phyloP scores from a whole-genome alignment of 1,284 basidiomycete species.

The Trichosporon asahii region DNA sequence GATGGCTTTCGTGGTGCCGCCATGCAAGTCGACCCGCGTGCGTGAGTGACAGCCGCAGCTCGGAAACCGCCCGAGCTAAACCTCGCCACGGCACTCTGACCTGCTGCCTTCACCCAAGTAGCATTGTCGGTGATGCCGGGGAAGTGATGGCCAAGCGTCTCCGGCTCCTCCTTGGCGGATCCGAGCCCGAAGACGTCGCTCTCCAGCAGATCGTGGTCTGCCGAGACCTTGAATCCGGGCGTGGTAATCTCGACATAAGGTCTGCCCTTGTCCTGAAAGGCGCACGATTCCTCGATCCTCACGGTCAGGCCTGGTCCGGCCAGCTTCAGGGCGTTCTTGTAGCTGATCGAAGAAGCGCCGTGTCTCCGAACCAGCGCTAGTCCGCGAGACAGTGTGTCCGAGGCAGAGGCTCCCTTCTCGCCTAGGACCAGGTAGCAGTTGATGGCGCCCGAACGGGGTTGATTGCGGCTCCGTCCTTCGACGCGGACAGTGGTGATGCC shows the following conservation, averaged over 20 bases:
- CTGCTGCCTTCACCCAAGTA: not conserved
- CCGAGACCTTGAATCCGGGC: not conserved
- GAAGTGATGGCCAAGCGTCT: not conserved
- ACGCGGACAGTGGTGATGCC: not conserved
- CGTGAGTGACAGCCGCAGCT: not conserved
- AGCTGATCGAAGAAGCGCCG: not conserved
- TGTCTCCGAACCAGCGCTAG: not conserved
- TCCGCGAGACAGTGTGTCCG: not conserved
- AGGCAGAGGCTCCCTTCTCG: not conserved
- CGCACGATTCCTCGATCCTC: not conserved
- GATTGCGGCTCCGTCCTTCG: not conserved
- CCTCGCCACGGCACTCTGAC: not conserved
- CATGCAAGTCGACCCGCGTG: too few relatives aligned
- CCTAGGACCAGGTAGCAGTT: not conserved
- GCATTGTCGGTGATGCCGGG: not conserved
- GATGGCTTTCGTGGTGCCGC: too few relatives aligned
- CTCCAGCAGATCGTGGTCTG: not conserved
- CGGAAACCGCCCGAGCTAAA: not conserved
- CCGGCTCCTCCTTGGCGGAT: not conserved
- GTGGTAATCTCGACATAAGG: not conserved
- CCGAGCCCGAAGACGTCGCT: not conserved
- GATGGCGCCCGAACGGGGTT: not conserved
- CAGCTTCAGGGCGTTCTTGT: not conserved
- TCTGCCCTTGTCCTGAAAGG: not conserved
- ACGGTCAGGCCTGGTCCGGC: not conserved